Evolutionary conservation across 148 eudicot genomes (phyloP).

Genomic region (Rhododendron kiyosumense): DNA sequence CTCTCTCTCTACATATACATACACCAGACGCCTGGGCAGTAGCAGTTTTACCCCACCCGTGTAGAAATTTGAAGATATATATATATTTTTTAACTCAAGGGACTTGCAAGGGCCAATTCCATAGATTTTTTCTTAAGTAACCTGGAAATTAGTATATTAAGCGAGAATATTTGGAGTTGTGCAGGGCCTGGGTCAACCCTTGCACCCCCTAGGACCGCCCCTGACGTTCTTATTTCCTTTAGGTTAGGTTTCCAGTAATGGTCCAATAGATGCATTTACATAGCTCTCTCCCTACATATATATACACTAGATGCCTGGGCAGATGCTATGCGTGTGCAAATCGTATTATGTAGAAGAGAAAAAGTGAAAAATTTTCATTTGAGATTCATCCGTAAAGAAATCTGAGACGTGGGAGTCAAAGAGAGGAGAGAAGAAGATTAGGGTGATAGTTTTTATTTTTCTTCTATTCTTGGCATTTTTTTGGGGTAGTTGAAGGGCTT

Average conservation of each 20-base stretch:
- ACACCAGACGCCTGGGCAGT: not conserved
- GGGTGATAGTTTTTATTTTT: not conserved
- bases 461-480: no score
- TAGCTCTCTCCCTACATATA: not conserved
- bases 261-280: not conserved
- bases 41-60: no score
- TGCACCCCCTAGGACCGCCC: not conserved
- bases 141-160: no score
- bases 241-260: not conserved
- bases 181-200: not conserved
- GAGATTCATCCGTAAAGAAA: not conserved
- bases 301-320: not conserved
- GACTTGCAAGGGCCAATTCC: no score
- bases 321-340: not conserved
- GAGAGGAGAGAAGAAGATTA: not conserved
- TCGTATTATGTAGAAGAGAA: not conserved
- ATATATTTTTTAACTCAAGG: no score
- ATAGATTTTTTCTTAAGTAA: no score
- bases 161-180: no score
- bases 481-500: not conserved
- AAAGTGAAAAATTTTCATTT: not conserved
- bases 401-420: not conserved
- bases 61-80: no score
- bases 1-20: no score
- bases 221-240: not conserved